phyloP scores from a whole-genome alignment of 1,139 yeast species.

The Pneumocystis jirovecii region DNA sequence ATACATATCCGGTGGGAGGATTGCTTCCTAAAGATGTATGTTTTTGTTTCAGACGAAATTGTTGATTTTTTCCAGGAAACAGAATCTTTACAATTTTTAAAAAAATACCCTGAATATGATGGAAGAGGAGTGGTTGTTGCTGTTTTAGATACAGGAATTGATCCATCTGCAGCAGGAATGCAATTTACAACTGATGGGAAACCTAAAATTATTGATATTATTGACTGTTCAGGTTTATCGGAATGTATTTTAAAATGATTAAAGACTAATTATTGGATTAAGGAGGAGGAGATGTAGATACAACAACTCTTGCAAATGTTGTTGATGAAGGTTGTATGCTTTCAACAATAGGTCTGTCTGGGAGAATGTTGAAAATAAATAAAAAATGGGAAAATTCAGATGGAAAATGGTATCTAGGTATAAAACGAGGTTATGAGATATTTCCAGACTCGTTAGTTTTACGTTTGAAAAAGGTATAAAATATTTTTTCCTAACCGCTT shows the following conservation, averaged over 20 bases:
- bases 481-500: not conserved
- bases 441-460: constrained; percentile 10
- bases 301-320: not conserved
- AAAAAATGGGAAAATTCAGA: constrained; percentile 8
- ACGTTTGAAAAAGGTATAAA: constrained; percentile 7
- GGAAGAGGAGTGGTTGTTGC: constrained; percentile 13
- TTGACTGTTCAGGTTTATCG: constrained; percentile 13
- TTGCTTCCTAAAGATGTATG: not conserved
- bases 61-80: constrained; percentile 4
- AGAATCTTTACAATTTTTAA: constrained; percentile 9
- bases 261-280: not conserved
- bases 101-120: constrained; percentile 8
- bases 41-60: not conserved
- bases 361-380: constrained; percentile 8
- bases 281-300: not conserved
- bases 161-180: constrained; percentile 12
- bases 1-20: not conserved
- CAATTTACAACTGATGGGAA: constrained; percentile 8
- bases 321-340: not conserved
- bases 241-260: not conserved
- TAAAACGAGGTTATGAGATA: constrained; percentile 11
- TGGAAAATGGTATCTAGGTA: constrained; percentile 12
- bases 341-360: constrained; percentile 8
- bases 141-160: constrained; percentile 13
- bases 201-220: constrained; percentile 11